Conservation (phyloP, 768 basidiomycete genomes). For the Rhodotorula toruloides region DNA sequence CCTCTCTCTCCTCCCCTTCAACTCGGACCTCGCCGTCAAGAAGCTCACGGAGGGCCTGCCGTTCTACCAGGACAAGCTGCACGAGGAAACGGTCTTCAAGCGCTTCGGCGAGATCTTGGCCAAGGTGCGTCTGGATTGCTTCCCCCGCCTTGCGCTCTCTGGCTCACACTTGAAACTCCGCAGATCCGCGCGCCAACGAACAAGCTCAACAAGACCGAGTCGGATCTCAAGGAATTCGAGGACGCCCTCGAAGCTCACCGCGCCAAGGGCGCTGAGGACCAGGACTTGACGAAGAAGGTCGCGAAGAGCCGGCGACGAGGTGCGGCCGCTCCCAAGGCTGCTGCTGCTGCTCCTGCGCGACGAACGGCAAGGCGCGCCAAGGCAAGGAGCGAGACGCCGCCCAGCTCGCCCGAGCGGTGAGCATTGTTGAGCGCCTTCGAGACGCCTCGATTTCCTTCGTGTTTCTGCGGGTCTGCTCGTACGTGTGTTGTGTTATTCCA, state of each 20-base stretch:
- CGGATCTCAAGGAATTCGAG: conserved; percentile 92
- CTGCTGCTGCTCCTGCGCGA: not conserved
- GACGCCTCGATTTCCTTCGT: not conserved
- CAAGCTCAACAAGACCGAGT: conserved; percentile 87
- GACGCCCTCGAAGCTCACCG: conserved; percentile 74
- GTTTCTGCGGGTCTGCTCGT: not conserved
- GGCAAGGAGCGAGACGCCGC: conserved; percentile 17
- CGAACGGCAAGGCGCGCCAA: not conserved
- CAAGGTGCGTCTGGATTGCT: conserved; percentile 57
- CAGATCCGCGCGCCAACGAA: conserved; percentile 62
- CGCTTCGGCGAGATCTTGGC: conserved; percentile 83
- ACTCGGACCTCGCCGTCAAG: conserved; percentile 92
- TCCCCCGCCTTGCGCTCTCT: not conserved
- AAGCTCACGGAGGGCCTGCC: conserved; percentile 88
- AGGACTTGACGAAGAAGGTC: conserved; percentile 51
- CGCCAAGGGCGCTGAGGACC: conserved; percentile 82
- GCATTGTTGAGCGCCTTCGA: too few relatives aligned
- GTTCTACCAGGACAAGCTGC: conserved; percentile 92
- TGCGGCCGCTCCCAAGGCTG: not conserved
- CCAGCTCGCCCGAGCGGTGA: conserved; percentile 1
- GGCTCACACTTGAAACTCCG: not conserved
- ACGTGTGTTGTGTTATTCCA: conserved; percentile 3
- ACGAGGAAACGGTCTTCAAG: conserved; percentile 73
- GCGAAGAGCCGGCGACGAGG: conserved; percentile 23
- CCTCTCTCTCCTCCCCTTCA: conserved; percentile 88